Base-by-base conservation (phyloP, 257 asterid genomes). In the Plantago major region DNA sequence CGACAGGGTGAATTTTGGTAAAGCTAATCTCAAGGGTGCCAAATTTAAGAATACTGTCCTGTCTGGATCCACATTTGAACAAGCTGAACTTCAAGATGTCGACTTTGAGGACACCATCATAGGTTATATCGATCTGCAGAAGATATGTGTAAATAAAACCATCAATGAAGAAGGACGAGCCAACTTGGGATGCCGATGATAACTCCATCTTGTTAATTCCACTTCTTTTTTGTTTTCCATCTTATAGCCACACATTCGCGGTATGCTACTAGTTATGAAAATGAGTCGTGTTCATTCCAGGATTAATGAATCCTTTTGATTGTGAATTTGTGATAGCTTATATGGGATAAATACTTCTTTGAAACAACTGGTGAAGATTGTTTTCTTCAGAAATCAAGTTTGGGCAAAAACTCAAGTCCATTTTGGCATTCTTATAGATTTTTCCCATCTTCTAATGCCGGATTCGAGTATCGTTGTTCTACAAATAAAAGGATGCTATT, bases 41-140 rank as follows among this genome's bases (percentile, higher is more conserved):
- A 67, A 82, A 71, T 89, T 92, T 69, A 92, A 42, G 81, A 92
- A 92, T 66, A 83, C 96, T 0, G 91, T 92, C 6, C 81, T 92
- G 30, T 92, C 99, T 3, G 99, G 97, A 55, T 89, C 99, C 56
- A 92, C 99, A 3, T 92, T 92, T 52, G 60, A 50, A 2, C 82
- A 71, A 4, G 99, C 99, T 68, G 88, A 76, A 60, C 95, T 86
- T 58, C 79, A 84, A 76, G 93, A 79, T 71, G 99, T 49, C 7
- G 93, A 81, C 33, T 92, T 92, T 17, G 97, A 92, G 78, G 96
- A 88, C 76, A 84, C 96, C 55, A 88, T 91, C 51, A 86, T 91
- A 50, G 96, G 96, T 59, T 91, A 88, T 55, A 73, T 91, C 49
- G 96, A 91, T 77, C 86, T 91, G 65, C 96, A 86, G 82, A 91